A percentile compares a stretch with the other conserved stretches of the same genome.
phyloP scores from a whole-genome alignment of 176 grass and related monocot species.

The Oryza nivara region DNA sequence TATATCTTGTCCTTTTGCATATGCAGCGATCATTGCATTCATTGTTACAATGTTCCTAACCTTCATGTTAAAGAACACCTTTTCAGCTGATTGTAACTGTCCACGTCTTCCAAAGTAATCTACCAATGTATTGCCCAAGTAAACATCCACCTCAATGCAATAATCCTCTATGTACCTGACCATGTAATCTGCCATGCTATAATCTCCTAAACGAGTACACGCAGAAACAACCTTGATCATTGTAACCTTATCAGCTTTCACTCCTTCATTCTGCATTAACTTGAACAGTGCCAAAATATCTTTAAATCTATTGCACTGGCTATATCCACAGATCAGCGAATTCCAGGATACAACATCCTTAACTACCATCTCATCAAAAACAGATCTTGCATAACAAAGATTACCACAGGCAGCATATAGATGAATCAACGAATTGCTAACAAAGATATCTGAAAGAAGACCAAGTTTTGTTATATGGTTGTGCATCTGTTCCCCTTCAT shows the following conservation, averaged over 20 bases:
- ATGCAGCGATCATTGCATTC: conserved; percentile 53
- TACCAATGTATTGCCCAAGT: conserved; percentile 61
- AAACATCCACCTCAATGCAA: conserved; percentile 57
- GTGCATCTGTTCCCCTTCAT: conserved; percentile 47
- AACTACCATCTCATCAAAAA: conserved; percentile 54
- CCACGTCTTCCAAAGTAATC: conserved; percentile 50
- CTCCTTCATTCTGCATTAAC: conserved; percentile 42
- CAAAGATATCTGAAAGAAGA: conserved; percentile 43
- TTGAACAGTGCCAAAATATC: conserved; percentile 42
- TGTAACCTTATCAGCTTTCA: conserved; percentile 56
- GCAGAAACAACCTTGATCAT: conserved; percentile 62
- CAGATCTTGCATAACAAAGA: conserved; percentile 40
- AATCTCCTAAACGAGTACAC: conserved; percentile 55
- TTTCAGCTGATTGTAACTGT: conserved; percentile 47
- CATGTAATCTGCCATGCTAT: conserved; percentile 50
- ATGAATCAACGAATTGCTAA: conserved; percentile 52
- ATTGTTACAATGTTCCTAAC: conserved; percentile 43
- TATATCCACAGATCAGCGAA: conserved; percentile 54
- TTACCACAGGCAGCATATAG: conserved; percentile 48
- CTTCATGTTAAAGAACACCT: conserved; percentile 50
- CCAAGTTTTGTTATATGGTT: conserved; percentile 52
- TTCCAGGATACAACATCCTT: conserved; percentile 69
- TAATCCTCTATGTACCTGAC: conserved; percentile 51
- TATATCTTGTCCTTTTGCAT: conserved; percentile 52
- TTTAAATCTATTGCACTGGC: conserved; percentile 23